These are phyloP conservation scores for Blumeria hordei DNA, from an alignment of 2,329 filamentous ascomycete genomes.

Conservation along the genomic window DNA sequence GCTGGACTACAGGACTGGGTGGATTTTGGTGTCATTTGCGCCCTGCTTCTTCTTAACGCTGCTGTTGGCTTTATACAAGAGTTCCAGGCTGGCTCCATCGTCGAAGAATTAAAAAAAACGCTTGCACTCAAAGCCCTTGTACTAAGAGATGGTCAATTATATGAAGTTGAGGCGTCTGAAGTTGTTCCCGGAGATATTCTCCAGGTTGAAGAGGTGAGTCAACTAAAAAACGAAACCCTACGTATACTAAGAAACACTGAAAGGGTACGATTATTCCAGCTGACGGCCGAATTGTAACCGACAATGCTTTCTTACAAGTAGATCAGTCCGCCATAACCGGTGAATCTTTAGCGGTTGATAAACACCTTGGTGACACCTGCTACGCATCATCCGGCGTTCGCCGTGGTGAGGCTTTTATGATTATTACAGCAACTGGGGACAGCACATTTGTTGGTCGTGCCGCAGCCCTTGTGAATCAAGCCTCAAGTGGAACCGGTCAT, in stretches of 20 bases:
- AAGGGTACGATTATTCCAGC: conserved; percentile 71
- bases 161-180: conserved; percentile 60
- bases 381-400: conserved; percentile 77
- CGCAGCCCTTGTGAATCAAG: conserved; percentile 62
- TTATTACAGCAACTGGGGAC: conserved; percentile 68
- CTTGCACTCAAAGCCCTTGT: conserved; percentile 72
- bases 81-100: conserved; percentile 71
- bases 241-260: neutral
- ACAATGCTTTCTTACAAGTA: conserved; percentile 66
- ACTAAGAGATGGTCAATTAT: conserved; percentile 53
- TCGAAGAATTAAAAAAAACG: conserved; percentile 78
- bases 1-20: conserved; percentile 75
- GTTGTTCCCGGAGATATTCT: conserved; percentile 80
- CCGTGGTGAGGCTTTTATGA: conserved; percentile 65
- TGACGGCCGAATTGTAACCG: conserved; percentile 65
- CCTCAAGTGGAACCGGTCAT: conserved; percentile 51
- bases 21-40: conserved; percentile 81
- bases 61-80: conserved; percentile 72
- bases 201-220: conserved; percentile 49
- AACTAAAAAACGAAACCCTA: neutral
- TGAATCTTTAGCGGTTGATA: conserved; percentile 78
- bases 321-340: conserved; percentile 84
- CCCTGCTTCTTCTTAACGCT: conserved; percentile 61
- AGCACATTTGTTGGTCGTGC: conserved; percentile 77
- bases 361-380: conserved; percentile 57